phyloP scores from a whole-genome alignment of 352 stramenopile species.

The Phytophthora sp. region DNA sequence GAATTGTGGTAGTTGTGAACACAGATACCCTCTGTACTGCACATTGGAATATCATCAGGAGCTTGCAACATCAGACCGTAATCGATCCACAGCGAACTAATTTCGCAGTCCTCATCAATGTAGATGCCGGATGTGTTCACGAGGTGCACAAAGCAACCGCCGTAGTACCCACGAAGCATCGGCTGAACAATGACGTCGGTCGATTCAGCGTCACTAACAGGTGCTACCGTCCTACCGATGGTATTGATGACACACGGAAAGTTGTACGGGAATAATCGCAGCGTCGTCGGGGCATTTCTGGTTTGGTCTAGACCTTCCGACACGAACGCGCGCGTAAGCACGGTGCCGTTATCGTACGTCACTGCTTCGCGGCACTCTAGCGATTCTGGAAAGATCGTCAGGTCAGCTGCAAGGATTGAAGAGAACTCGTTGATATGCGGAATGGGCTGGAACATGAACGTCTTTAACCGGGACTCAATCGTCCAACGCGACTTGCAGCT shows the following conservation, averaged over 20 bases:
- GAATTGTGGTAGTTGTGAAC: conserved; percentile 48
- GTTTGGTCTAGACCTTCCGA: conserved; percentile 40
- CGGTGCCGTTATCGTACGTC: conserved; percentile 19
- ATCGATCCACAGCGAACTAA: conserved; percentile 40
- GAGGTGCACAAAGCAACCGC: conserved; percentile 38
- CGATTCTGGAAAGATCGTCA: conserved; percentile 43
- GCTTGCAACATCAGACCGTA: conserved; percentile 44
- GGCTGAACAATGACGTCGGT: conserved; percentile 33
- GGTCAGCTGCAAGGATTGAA: conserved; percentile 39
- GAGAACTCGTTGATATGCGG: conserved; percentile 41
- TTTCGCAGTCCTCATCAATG: conserved; percentile 31
- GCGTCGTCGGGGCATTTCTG: conserved; percentile 38
- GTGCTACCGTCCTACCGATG: conserved; percentile 22
- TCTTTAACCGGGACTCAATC: conserved; percentile 34
- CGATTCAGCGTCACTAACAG: conserved; percentile 15
- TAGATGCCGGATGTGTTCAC: conserved; percentile 43
- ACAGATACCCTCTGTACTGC: conserved; percentile 33
- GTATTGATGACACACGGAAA: conserved; percentile 39
- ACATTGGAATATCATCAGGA: conserved; percentile 41
- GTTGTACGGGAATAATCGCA: conserved; percentile 46
- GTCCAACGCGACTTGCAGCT: conserved; percentile 37
- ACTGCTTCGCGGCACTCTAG: conserved; percentile 27
- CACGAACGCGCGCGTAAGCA: conserved; percentile 33
- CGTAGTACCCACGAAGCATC: conserved; percentile 43
- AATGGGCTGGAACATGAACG: conserved; percentile 49